Conservation (phyloP, 2,329 filamentous ascomycete species). For the Colletotrichum sp. region DNA sequence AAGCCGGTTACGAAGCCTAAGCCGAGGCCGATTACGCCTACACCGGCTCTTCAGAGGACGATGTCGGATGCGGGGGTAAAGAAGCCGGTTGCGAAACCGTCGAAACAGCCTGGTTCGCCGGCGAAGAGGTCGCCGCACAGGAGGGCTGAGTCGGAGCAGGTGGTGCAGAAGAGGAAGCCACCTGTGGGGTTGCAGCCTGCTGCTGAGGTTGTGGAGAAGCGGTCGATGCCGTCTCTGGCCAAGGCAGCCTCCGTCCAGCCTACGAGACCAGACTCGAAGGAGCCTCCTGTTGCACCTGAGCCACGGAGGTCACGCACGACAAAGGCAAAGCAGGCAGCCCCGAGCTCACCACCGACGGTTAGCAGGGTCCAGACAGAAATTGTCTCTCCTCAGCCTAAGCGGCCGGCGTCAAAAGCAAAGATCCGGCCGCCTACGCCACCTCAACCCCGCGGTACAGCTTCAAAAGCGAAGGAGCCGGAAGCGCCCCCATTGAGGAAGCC, state of each 20-base stretch:
- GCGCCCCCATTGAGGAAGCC: background rate
- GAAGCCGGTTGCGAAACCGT: background rate
- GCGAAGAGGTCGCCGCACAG: background rate
- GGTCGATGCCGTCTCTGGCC: background rate
- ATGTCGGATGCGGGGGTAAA: background rate
- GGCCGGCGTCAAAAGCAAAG: conserved; percentile 24
- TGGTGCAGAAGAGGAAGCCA: background rate
- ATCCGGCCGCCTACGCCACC: conserved; percentile 40
- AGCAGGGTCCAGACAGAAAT: conserved; percentile 26
- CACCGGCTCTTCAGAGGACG: background rate
- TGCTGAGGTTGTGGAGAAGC: background rate
- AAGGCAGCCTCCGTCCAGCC: background rate
- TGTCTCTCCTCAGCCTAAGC: conserved; percentile 36
- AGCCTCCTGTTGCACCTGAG: background rate
- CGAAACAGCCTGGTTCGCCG: background rate
- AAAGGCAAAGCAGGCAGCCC: background rate
- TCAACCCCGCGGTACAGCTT: conserved; percentile 30
- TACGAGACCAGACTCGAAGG: background rate
- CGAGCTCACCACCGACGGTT: conserved; percentile 23
- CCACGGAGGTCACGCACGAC: conserved; percentile 4
- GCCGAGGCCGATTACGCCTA: background rate
- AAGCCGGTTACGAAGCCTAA: background rate
- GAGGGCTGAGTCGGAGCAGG: background rate
- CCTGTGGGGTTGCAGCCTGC: background rate
- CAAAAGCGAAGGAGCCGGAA: background rate